phyloP scores from a whole-genome alignment of 139 green algal species.

The Tetratostichococcus sp. region DNA sequence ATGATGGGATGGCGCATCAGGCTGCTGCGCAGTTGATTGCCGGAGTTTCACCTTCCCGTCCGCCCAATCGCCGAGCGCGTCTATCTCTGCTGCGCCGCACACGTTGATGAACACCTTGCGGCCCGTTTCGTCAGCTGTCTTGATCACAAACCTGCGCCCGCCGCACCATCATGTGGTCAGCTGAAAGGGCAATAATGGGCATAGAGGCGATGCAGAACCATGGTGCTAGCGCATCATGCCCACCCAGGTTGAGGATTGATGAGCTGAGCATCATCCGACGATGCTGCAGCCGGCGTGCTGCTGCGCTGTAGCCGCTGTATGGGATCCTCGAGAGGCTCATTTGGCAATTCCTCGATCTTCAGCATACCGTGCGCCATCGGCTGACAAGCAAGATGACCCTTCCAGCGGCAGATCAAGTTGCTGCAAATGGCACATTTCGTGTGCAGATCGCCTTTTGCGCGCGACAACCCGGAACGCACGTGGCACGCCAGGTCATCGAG shows the following conservation, averaged over 20 bases:
- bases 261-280: not conserved
- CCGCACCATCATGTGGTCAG: not conserved
- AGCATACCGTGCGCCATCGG: not conserved
- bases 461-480: too few species aligned
- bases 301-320: not conserved
- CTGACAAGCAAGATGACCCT: too few species aligned
- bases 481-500: too few species aligned
- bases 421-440: too few species aligned
- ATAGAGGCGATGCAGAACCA: too few species aligned
- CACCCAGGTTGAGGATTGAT: not conserved
- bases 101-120: constrained; percentile 76
- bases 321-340: not conserved
- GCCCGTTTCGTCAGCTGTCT: constrained; percentile 49
- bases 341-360: not conserved
- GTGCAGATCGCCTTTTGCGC: too few species aligned
- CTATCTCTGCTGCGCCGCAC: constrained; percentile 44
- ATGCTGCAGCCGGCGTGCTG: not conserved
- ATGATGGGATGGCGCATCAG: too few species aligned
- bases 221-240: too few species aligned
- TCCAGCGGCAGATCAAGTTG: too few species aligned
- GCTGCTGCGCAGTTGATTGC: too few species aligned
- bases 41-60: constrained; percentile 27
- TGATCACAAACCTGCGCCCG: constrained; percentile 63
- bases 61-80: constrained; percentile 46
- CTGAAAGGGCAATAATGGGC: too few species aligned